Percentiles rank a stretch among this genome's conserved stretches.
Conservation (phyloP, 495 filamentous ascomycete species). For the Tetracladium setigerum region DNA sequence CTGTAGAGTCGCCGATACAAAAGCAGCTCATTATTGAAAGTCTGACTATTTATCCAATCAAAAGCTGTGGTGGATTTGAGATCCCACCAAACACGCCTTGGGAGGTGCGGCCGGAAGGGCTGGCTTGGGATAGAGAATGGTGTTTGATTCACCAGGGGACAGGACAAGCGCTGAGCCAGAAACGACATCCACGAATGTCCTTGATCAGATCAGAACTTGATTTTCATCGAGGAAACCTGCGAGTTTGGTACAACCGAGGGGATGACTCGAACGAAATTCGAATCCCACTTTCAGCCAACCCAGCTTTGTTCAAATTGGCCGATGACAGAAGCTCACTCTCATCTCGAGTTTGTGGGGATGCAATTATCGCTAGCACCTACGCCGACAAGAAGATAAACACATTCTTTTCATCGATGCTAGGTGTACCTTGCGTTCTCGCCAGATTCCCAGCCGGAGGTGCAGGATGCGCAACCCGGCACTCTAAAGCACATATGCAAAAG, state of each 20-base stretch:
- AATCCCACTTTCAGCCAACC: constrained; percentile 56
- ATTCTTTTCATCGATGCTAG: constrained; percentile 68
- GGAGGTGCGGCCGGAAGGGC: constrained; percentile 69
- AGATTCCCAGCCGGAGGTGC: constrained; percentile 61
- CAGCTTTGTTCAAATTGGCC: constrained; percentile 35
- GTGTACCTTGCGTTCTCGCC: constrained; percentile 71
- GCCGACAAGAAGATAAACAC: constrained; percentile 49
- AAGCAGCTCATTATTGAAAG: constrained; percentile 38
- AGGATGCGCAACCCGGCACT: constrained; percentile 49
- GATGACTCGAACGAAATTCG: constrained; percentile 37
- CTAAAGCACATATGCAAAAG: constrained; percentile 55
- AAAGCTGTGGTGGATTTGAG: constrained; percentile 74
- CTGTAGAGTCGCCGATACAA: too few species aligned
- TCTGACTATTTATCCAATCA: constrained; percentile 74
- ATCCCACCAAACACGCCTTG: constrained; percentile 57
- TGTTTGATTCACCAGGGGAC: constrained; percentile 81
- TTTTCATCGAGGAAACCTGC: constrained; percentile 49
- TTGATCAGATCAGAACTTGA: constrained; percentile 66
- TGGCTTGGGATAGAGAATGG: constrained; percentile 94
- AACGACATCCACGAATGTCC: constrained; percentile 76
- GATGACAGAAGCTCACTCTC: constrained; percentile 22
- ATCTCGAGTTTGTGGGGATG: constrained; percentile 74
- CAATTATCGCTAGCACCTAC: constrained; percentile 61
- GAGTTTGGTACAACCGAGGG: constrained; percentile 25
- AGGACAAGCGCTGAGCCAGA: constrained; percentile 70